Evolutionary conservation across 2,329 filamentous ascomycete genomes (phyloP), one percentile per base, ranked within the genome.

Genomic region (Aspergillus floridensis): DNA sequence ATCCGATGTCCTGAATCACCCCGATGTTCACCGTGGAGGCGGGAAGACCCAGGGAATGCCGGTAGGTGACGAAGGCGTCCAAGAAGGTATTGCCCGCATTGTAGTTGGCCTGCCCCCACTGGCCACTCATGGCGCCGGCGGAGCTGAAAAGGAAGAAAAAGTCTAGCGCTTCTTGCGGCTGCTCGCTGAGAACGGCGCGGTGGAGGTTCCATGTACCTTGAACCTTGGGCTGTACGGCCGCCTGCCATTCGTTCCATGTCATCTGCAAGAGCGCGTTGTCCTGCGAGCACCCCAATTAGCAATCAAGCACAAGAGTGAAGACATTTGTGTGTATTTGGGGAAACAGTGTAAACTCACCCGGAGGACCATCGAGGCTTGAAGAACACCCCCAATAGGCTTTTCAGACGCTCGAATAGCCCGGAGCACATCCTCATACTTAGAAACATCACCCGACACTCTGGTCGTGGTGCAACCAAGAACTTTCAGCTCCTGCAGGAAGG

Each of bases 221-320:
- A 8, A 66, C 57, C n/a, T 64, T 66, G 19, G 60, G 14, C 14
- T 16, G 46, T 16, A 57, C 24, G 12, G 29, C 50, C 6, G 19
- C 49, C 10, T 44, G n/a, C 56, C 62, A 67, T 29, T 61, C 59
- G 0, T 56, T 44, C 21, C 57, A 57, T 1, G 62, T 57, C 60
- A 60, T 65, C 22, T 57, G 57, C 4, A 49, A 22, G 10, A 70
- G 57, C 1, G 57, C 21, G 35, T 49, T 29, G 19, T 68, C 65
- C 65, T 66, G 44, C 7, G 3, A 81, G 77, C 76, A 80, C 79
- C n/a, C n/a, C n/a, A n/a, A n/a, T n/a, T n/a, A n/a, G n/a, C n/a
- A n/a, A n/a, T n/a, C n/a, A n/a, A n/a, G n/a, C n/a, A n/a, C n/a
- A n/a, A n/a, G n/a, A n/a, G n/a, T n/a, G n/a, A n/a, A n/a, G n/a